Evolutionary conservation across 163 green algal genomes (phyloP).

Genomic region (Trebouxia gelatinosa): DNA sequence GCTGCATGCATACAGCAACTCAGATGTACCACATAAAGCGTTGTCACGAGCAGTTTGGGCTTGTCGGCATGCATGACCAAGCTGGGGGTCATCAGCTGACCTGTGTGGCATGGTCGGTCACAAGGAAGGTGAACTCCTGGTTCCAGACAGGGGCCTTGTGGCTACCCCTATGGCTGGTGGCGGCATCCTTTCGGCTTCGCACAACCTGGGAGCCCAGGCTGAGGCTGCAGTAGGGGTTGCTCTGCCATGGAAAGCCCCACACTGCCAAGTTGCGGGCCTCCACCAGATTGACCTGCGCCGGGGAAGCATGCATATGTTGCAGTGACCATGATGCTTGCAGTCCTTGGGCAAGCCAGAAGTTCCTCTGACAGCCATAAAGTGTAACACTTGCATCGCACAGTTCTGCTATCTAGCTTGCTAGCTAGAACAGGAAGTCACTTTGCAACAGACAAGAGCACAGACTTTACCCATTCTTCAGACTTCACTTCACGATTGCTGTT

Average conservation of each 20-base stretch:
- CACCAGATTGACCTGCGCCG: conserved; percentile 69
- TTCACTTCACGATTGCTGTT: no score
- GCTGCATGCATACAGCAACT: no score
- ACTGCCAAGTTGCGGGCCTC: conserved; percentile 84
- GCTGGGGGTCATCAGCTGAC: no score
- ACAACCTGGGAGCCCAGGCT: conserved; percentile 79
- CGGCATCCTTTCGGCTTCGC: conserved; percentile 76
- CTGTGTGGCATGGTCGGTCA: conserved; percentile 78
- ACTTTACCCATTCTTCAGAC: no score
- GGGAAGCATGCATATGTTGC: neutral
- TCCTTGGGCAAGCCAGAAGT: neutral
- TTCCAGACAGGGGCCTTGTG: conserved; percentile 91
- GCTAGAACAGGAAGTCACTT: no score
- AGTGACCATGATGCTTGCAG: no score
- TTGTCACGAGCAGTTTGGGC: no score
- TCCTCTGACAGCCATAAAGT: neutral
- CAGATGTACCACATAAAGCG: no score
- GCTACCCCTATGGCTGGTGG: conserved; percentile 74
- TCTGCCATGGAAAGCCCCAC: conserved; percentile 88
- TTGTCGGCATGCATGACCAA: no score
- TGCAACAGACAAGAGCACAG: no score
- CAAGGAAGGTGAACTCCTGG: conserved; percentile 97
- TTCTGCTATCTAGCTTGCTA: no score
- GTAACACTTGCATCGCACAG: no score
- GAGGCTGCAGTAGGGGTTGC: conserved; percentile 91